phyloP scores from a whole-genome alignment of 805 yeast genomes.

The Saccharomycopsis schoenii region DNA sequence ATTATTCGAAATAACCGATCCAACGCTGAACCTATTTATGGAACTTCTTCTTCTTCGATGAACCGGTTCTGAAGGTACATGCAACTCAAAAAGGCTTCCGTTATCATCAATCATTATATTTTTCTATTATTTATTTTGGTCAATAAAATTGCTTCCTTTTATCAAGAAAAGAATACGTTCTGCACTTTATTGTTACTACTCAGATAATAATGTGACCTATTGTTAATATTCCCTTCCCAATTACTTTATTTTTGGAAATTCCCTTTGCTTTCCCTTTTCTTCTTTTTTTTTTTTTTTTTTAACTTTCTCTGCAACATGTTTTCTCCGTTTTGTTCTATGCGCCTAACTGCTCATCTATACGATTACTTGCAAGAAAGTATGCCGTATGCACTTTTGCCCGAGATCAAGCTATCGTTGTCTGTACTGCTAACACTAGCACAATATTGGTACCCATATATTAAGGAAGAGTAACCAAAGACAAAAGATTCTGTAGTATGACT shows the following conservation, averaged over 20 bases:
- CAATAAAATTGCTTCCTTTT: too few relatives aligned
- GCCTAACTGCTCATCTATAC: background rate
- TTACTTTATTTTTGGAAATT: background rate
- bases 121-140: too few relatives aligned
- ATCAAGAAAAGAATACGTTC: too few relatives aligned
- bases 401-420: background rate
- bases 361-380: background rate
- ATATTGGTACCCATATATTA: background rate
- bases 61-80: background rate
- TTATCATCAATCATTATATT: background rate
- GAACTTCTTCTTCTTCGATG: slow-evolving; percentile 14
- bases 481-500: slow-evolving; percentile 33
- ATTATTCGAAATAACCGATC: slow-evolving; percentile 8
- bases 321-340: background rate
- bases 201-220: too few relatives aligned
- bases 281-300: background rate
- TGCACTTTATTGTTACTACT: too few relatives aligned
- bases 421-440: background rate
- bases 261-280: background rate
- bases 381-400: background rate
- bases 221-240: too few relatives aligned
- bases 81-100: background rate
- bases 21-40: slow-evolving; percentile 15
- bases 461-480: slow-evolving; percentile 22
- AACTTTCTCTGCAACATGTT: background rate